These are phyloP conservation scores for Guadua angustifolia DNA, from an alignment of 176 grass and related monocot species.

Conservation along the genomic window DNA sequence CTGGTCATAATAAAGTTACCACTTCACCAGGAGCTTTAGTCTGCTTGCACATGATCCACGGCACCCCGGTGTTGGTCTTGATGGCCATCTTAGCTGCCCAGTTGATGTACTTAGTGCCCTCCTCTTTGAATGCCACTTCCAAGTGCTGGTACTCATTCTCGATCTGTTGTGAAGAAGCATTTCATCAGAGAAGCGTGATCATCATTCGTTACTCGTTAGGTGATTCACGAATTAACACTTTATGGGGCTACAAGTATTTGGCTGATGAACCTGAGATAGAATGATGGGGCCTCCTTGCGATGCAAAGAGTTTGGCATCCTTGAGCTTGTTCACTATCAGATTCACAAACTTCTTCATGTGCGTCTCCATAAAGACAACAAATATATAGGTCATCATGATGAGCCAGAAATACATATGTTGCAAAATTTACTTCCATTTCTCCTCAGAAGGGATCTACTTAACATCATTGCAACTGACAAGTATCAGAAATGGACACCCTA, in stretches of 20 bases:
- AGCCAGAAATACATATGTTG: background rate
- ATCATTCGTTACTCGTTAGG: background rate
- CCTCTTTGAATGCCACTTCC: constrained; percentile 53
- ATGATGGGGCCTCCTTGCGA: constrained; percentile 92
- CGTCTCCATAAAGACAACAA: constrained; percentile 43
- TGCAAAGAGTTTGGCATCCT: constrained; percentile 77
- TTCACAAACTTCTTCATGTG: constrained; percentile 72
- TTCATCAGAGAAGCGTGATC: background rate
- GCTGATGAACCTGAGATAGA: constrained; percentile 67
- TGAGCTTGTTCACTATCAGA: constrained; percentile 63
- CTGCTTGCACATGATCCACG: constrained; percentile 96
- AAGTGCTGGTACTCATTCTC: constrained; percentile 91
- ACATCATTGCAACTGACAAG: background rate
- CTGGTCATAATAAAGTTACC: constrained; percentile 48
- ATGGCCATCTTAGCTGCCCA: constrained; percentile 76
- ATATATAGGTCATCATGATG: background rate
- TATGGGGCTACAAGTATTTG: background rate
- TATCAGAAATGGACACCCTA: background rate
- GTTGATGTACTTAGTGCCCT: constrained; percentile 60
- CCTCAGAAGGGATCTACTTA: background rate
- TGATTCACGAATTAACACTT: background rate
- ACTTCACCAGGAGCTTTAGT: constrained; percentile 70
- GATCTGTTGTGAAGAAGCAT: constrained; percentile 48
- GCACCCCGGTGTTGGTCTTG: constrained; percentile 54
- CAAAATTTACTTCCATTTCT: background rate